Base-by-base conservation (phyloP, 2,329 filamentous ascomycete species). In the Madurella fahalii region DNA sequence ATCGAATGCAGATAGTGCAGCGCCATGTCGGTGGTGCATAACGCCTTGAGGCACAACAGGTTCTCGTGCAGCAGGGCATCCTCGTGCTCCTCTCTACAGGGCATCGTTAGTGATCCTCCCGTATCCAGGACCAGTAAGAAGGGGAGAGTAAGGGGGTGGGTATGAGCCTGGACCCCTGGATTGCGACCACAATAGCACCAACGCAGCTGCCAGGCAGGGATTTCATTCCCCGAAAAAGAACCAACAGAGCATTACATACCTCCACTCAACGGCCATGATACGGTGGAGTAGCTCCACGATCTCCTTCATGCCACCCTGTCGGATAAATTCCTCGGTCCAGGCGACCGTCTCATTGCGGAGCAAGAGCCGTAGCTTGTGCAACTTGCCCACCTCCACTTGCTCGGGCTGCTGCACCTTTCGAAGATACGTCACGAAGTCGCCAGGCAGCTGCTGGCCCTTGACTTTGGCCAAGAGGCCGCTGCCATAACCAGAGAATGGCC, bases 191-290 rank as follows among this genome's bases (percentile, higher is more conserved):
- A 41, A 50, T 30, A 55, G 18, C 18, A 42, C 43, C 25, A 42
- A n/a, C 41, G 18, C 37, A 45, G 41, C 52, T 44, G 20, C 34
- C 40, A 11, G 9, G 52, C 47, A 43, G 48, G 39, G 47, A 25
- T 58, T 57, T 58, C 32, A 41, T 18, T 31, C 18, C n/a, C 50
- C 8, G 16, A 34, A 46, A 52, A 18, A 46, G 50, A 41, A 40
- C 39, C 43, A 45, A 32, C 50, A 40, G 17, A 15, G 20, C 20
- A 30, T 7, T 13, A 54, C 84, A 69, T 72, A 91, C 88, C 92
- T 90, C 93, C 94, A 99, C 70, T 97, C 94, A 34, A 99, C 86
- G 49, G 87, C 87, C 81, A 96, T 91, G 64, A 93, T 95, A n/a
- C 93, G 84, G 70, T 95, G 87, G 46, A 97, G 77, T 52, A 97